Percentiles rank a stretch among this genome's conserved stretches.
phyloP scores from a whole-genome alignment of 306 rosid species.

The Dalbergia cultrata region DNA sequence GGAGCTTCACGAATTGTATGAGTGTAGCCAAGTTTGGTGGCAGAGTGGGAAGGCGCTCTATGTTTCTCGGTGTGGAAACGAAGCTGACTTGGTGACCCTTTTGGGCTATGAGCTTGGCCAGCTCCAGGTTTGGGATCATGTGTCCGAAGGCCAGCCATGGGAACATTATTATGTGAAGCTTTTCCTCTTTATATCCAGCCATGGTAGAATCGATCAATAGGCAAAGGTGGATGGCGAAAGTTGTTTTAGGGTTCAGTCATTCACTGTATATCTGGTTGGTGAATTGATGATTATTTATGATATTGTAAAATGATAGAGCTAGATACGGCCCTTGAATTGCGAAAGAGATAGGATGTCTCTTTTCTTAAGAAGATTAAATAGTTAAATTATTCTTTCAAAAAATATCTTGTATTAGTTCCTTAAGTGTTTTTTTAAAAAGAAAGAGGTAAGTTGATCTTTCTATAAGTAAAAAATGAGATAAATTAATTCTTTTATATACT shows the following conservation, averaged over 20 bases:
- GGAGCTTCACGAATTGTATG: constrained; percentile 51
- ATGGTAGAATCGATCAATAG: background rate
- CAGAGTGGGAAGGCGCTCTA: constrained; percentile 60
- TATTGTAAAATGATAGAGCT: too few species aligned
- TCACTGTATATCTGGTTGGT: too few species aligned
- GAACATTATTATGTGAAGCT: constrained; percentile 57
- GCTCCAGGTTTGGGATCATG: constrained; percentile 59
- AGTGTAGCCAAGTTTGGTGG: constrained; percentile 36
- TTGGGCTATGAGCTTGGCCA: constrained; percentile 58
- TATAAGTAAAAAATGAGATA: too few species aligned
- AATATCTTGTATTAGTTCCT: too few species aligned
- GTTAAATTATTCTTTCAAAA: too few species aligned
- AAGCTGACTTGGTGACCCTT: constrained; percentile 66
- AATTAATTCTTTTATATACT: too few species aligned
- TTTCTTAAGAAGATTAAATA: too few species aligned
- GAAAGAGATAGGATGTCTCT: too few species aligned
- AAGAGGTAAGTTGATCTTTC: too few species aligned
- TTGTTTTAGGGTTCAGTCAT: background rate
- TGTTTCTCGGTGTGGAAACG: constrained; percentile 68
- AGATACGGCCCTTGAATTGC: too few species aligned
- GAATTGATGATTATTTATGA: too few species aligned
- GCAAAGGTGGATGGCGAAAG: background rate
- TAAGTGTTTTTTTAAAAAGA: too few species aligned
- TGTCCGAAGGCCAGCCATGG: constrained; percentile 76
- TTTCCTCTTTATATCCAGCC: constrained; percentile 1